Conservation (phyloP, 805 yeast species). For the Tetrapisispora nanseiensis region DNA sequence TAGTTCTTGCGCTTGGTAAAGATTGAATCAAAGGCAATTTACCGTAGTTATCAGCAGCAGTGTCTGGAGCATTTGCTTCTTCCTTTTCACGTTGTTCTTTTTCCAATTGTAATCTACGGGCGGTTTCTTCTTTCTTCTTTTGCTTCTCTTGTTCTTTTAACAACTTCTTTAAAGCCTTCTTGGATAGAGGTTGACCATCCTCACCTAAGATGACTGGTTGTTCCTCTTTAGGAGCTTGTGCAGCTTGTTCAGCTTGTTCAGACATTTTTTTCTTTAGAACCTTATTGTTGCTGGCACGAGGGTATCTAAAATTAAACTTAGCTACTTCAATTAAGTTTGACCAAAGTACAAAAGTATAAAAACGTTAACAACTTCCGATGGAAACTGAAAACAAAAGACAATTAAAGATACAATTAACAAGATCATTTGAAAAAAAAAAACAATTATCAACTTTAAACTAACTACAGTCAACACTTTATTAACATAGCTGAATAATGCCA, state of each 20-base stretch:
- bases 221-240: constrained; percentile 4
- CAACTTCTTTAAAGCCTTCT: constrained; percentile 90
- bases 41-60: constrained; percentile 84
- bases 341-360: too few relatives aligned
- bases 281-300: neutral
- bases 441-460: too few relatives aligned
- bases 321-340: too few relatives aligned
- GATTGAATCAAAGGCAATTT: constrained; percentile 82
- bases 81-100: constrained; percentile 70
- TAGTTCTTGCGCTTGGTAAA: constrained; percentile 63
- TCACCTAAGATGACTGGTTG: constrained; percentile 40
- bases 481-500: too few relatives aligned
- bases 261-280: too few relatives aligned
- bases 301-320: neutral
- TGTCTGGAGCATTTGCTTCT: constrained; percentile 57
- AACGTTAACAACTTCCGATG: too few relatives aligned
- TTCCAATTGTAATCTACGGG: constrained; percentile 77
- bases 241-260: constrained; percentile 8
- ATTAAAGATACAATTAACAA: too few relatives aligned
- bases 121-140: constrained; percentile 85
- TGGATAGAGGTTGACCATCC: constrained; percentile 84
- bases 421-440: too few relatives aligned
- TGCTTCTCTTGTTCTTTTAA: constrained; percentile 90
- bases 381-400: too few relatives aligned
- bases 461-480: too few relatives aligned